Evolutionary conservation across 2,329 filamentous ascomycete genomes (phyloP), one percentile per base, ranked within the genome.

Genomic region (Botrytis aclada): DNA sequence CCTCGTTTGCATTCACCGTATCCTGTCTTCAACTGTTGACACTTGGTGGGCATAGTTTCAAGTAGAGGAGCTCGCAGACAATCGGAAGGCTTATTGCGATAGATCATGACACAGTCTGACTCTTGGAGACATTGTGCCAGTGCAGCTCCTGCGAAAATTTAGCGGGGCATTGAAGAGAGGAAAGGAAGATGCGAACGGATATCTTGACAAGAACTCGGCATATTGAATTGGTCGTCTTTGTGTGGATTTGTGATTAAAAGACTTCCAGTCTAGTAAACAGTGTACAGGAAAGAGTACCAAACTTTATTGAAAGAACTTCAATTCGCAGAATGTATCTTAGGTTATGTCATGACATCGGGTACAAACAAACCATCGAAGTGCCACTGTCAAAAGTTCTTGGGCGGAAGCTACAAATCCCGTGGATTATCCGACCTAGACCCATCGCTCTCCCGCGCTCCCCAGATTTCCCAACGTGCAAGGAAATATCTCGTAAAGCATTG

Each of bases 161-260:
- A 75, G 56, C 47, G 70, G 69, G 69, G 43, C 47, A 72, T 64
- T 65, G 65, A 47, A 22, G 16, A 45, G 32, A 62, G 61, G 56
- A 63, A 41, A 66, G 61, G 66, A 62, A 61, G 65, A 72, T 34
- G 51, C 41, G 69, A 88, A 98, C 95, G 90, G 82, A 99, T 93
- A 83, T 98, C 95, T 89, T 95, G 93, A 85, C 96, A 99, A 76
- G 95, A 98, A 83, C 93, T 94, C 73, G 95, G 95, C 96, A 98
- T 97, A 71, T 73, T 66, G 45, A 58, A 56, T 25, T 14, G 7
- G 25, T 20, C 29, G 25, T 64, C 66, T 67, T 29, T 34, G 41
- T n/a, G 20, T 18, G 14, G 32, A 45, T 58, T 43, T 58, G 45
- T 6, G 47, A 29, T 45, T 16, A 29, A 25, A 47, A n/a, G 25